These are phyloP conservation scores for Piper longum DNA, from an alignment of 164 flowering plant species.

Conservation along the genomic window DNA sequence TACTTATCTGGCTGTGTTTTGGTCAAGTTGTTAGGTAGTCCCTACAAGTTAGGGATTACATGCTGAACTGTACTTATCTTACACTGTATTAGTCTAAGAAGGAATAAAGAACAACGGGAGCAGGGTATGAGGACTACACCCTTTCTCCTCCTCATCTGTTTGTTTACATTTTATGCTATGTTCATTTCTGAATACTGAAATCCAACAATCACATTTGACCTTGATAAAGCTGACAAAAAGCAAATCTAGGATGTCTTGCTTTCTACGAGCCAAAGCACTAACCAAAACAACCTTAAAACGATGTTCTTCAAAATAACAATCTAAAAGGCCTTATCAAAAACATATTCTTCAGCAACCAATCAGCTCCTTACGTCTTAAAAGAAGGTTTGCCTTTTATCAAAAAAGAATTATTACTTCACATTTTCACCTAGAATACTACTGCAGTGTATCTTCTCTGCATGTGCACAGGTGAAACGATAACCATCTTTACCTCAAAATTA, in stretches of 20 bases:
- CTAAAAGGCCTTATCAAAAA: not conserved
- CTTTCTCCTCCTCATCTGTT: too few relatives aligned
- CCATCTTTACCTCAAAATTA: not conserved
- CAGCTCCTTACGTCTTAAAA: not conserved
- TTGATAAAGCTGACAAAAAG: not conserved
- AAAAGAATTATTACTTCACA: too few relatives aligned
- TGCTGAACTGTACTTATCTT: too few relatives aligned
- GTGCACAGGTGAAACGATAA: not conserved
- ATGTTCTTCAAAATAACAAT: not conserved
- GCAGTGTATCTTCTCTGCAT: not conserved
- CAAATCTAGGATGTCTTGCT: not conserved
- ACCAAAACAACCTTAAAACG: too few relatives aligned
- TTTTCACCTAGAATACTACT: too few relatives aligned
- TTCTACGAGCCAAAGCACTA: not conserved
- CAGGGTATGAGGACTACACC: too few relatives aligned
- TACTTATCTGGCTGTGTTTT: too few relatives aligned
- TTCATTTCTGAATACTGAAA: not conserved
- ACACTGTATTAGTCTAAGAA: too few relatives aligned
- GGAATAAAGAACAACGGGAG: too few relatives aligned
- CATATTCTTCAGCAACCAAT: not conserved
- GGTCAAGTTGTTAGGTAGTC: too few relatives aligned
- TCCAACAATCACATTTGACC: not conserved
- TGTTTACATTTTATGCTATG: too few relatives aligned
- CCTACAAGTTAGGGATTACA: too few relatives aligned
- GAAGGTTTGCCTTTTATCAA: not conserved